phyloP scores from a whole-genome alignment of 331 rosid genomes.

The Phaseolus coccineus region DNA sequence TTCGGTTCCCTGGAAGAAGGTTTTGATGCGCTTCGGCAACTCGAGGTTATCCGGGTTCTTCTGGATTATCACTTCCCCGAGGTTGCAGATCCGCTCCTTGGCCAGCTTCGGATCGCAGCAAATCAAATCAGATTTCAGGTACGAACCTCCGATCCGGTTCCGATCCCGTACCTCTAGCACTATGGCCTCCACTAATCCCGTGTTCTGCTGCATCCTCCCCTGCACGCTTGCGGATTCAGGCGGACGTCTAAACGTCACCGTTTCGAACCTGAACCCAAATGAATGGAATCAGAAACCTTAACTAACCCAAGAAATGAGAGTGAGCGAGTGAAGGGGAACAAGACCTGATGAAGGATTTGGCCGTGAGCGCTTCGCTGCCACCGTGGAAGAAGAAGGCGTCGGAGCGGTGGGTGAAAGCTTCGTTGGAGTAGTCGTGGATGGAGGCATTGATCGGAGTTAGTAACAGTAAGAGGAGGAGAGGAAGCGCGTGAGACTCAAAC shows the following conservation, averaged over 20 bases:
- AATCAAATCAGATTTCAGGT: conserved; percentile 60
- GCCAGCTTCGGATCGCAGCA: conserved; percentile 69
- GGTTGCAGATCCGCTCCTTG: conserved; percentile 52
- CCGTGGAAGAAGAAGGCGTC: conserved; percentile 55
- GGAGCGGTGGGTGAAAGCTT: conserved; percentile 47
- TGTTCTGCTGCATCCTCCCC: conserved; percentile 70
- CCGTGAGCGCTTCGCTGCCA: conserved; percentile 46
- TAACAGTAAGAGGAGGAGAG: background rate
- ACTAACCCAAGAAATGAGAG: background rate
- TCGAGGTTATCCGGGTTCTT: conserved; percentile 53
- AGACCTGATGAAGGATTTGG: conserved; percentile 40
- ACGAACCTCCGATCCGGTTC: conserved; percentile 72
- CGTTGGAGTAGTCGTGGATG: conserved; percentile 44
- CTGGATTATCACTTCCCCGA: conserved; percentile 78
- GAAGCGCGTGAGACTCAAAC: background rate
- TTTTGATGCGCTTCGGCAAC: conserved; percentile 69
- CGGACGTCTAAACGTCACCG: conserved; percentile 72
- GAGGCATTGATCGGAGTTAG: conserved; percentile 31
- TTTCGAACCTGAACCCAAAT: conserved; percentile 61
- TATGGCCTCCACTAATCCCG: conserved; percentile 89
- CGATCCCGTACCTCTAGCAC: conserved; percentile 81
- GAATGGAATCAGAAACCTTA: background rate
- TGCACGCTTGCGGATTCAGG: conserved; percentile 58
- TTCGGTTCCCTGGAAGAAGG: conserved; percentile 65
- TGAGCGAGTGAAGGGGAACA: background rate